Base-by-base conservation (phyloP, 192 early-diverging fungal species). In the Podochytrium sp. region DNA sequence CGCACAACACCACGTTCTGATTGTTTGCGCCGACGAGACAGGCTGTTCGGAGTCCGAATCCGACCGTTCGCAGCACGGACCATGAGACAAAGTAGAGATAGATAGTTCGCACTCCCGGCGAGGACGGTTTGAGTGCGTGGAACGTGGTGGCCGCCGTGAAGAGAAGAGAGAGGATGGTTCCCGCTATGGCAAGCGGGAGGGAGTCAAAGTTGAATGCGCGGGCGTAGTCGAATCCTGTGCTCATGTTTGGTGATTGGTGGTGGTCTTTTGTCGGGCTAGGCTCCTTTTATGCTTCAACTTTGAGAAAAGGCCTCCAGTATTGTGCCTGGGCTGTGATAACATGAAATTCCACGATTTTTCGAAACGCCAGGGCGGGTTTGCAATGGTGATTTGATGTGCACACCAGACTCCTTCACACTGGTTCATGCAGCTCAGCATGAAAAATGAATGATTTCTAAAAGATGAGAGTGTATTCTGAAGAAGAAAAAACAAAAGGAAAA, bases 1-100 rank as follows among this genome's bases (percentile, higher is more conserved):
- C 30, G 7, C 7, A 7, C 10, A 67, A 43, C 20, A 6, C 40
- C 7, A 67, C 6, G 43, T 52, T 52, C 7, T 41, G 7, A 7
- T 43, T 43, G 32, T 67, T 67, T 5, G 6, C 23, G 6, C 41
- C 49, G 7, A 32, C n/a, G 20, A 52, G 43, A 6, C 20, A 12
- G 12, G 52, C 65, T 10, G 65, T 43, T 35, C 65, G 56, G 20
- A 67, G 30, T 18, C 14, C 30, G 32, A 67, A 67, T n/a, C 43
- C 65, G 20, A 67, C 27, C 25, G 32, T 20, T 6, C 65, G 41
- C 16, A 51, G 18, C 25, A 67, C n/a, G 27, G 42, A 41, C 60
- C 60, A 62, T 12, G 12, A 5, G 6, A 62, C 39, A 10, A 37
- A 16, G 18, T n/a, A 62, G 35, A 39, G 27, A 34, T 37, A 62